Conservation (phyloP, 2,329 filamentous ascomycete genomes). For the Xylariomycetidae sp. region DNA sequence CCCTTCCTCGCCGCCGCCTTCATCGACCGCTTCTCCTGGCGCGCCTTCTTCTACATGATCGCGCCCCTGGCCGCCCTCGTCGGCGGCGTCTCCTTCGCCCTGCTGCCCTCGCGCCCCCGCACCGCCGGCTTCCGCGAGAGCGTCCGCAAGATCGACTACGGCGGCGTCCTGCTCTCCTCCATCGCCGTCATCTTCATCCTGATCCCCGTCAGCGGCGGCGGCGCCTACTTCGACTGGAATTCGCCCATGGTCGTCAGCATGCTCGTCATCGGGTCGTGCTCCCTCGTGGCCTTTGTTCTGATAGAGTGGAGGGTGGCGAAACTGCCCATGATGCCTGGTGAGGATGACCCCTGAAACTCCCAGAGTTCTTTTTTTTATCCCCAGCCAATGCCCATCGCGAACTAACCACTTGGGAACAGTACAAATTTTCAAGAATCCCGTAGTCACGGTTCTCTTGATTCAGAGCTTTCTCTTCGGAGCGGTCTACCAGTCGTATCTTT, state of each 20-base stretch:
- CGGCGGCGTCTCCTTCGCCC: constrained; percentile 40
- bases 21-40: constrained; percentile 22
- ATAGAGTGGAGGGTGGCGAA: constrained; percentile 51
- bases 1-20: constrained; percentile 21
- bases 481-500: constrained; percentile 55
- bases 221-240: constrained; percentile 51
- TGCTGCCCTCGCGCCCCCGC: constrained; percentile 47
- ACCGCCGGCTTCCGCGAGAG: constrained; percentile 42
- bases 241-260: constrained; percentile 56
- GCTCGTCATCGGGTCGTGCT: constrained; percentile 45
- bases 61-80: constrained; percentile 43
- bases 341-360: no score
- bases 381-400: no score
- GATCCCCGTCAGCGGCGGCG: constrained; percentile 57
- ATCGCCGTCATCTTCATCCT: constrained; percentile 55
- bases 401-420: no score
- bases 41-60: constrained; percentile 40
- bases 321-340: constrained; percentile 54
- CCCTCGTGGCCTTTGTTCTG: constrained; percentile 44
- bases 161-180: constrained; percentile 50
- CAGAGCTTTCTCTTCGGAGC: constrained; percentile 58
- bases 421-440: constrained; percentile 48
- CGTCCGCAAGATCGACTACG: constrained; percentile 53
- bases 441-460: constrained; percentile 49
- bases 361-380: no score